These are phyloP conservation scores for Metschnikowia similis DNA, from an alignment of 805 yeast species.

Conservation along the genomic window DNA sequence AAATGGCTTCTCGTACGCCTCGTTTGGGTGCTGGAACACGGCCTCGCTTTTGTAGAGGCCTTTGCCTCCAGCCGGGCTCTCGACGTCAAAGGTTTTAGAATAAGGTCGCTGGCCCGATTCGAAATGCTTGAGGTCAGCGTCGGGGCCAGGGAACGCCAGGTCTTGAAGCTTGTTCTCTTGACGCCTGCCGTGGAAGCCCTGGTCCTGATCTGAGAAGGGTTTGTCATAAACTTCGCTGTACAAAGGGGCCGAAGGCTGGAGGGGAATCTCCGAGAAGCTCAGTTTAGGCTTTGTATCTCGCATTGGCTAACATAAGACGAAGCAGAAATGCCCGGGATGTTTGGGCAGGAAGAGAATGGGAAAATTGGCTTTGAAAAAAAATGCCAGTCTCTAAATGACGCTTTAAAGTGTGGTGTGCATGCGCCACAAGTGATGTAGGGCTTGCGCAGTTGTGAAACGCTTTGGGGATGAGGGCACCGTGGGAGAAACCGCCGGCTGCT, in stretches of 20 bases:
- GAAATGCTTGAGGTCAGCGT: neutral
- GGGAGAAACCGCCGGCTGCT: neutral
- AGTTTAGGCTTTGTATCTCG: constrained; percentile 1
- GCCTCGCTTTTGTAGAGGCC: neutral
- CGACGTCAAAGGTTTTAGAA: neutral
- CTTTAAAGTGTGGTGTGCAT: constrained; percentile 4
- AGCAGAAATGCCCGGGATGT: neutral
- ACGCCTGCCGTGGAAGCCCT: neutral
- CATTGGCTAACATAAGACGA: constrained; percentile 1
- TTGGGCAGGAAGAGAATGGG: neutral
- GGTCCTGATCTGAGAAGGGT: neutral
- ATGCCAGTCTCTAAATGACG: neutral
- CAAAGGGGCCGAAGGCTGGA: constrained; percentile 2
- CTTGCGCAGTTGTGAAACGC: constrained; percentile 4
- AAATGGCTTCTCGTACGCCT: neutral
- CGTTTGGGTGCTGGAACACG: constrained; percentile 1
- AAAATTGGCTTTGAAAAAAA: neutral
- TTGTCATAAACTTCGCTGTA: constrained; percentile 1
- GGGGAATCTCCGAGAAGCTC: neutral
- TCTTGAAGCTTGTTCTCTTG: neutral
- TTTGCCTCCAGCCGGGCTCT: neutral
- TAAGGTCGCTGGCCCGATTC: neutral
- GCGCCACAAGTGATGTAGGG: constrained; percentile 2
- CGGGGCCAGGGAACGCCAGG: neutral
- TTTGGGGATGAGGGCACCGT: constrained; percentile 1